A percentile compares a stretch with the other conserved stretches of the same genome.
phyloP scores from a whole-genome alignment of 2,329 filamentous ascomycete genomes.

The Coniochaeta sp. region DNA sequence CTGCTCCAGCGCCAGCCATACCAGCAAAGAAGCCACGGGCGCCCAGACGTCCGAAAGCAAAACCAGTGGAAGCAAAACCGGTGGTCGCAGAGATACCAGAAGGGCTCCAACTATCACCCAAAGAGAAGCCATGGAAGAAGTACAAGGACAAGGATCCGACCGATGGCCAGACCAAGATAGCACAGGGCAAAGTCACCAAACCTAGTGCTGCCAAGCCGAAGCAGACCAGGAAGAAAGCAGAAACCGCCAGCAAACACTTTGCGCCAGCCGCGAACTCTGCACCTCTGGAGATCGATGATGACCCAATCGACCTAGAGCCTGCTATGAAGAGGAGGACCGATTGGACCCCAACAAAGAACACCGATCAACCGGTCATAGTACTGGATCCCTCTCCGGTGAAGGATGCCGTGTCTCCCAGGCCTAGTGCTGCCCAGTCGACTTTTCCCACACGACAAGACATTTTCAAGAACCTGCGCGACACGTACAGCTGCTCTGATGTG shows the following conservation, averaged over 20 bases:
- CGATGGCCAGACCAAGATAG: slow-evolving; percentile 21
- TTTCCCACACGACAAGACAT: slow-evolving; percentile 17
- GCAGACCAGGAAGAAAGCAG: slow-evolving; percentile 17
- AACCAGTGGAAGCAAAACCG: background rate
- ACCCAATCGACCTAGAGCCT: slow-evolving; percentile 29
- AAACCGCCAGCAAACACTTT: slow-evolving; percentile 28
- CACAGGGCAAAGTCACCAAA: slow-evolving; percentile 26
- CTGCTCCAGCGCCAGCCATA: background rate
- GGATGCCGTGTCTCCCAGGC: slow-evolving; percentile 17
- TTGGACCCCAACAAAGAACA: slow-evolving; percentile 54
- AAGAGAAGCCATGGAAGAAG: slow-evolving; percentile 30
- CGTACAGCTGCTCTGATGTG: slow-evolving; percentile 29
- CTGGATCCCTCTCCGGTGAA: slow-evolving; percentile 23
- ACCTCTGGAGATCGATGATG: slow-evolving; percentile 16
- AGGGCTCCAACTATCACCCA: background rate
- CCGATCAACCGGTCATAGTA: slow-evolving; percentile 8
- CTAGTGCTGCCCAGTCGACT: slow-evolving; percentile 7
- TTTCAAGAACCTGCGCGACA: slow-evolving; percentile 37
- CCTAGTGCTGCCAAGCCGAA: slow-evolving; percentile 12
- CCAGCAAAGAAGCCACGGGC: background rate
- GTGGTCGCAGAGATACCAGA: background rate
- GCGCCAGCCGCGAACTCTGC: slow-evolving; percentile 1
- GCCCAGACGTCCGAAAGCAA: background rate
- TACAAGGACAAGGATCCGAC: slow-evolving; percentile 16
- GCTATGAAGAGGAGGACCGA: slow-evolving; percentile 50